Percentiles rank a stretch among this genome's conserved stretches.
Evolutionary conservation across 2,329 filamentous ascomycete genomes (phyloP).

Genomic region (Penicillium nordicum): DNA sequence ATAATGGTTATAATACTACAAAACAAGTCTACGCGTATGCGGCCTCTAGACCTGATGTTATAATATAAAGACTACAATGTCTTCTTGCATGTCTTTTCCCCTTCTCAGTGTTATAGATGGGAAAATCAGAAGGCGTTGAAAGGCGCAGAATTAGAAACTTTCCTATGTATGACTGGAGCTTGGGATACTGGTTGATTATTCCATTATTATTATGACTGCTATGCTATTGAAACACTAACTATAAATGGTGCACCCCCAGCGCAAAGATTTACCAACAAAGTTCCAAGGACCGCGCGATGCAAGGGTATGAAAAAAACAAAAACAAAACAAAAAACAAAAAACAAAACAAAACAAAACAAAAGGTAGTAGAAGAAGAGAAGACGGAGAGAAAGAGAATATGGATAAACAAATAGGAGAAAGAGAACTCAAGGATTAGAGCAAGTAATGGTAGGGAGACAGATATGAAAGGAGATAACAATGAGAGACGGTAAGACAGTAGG

Average conservation of each 20-base stretch:
- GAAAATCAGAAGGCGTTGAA: neutral
- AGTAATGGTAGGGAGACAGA: neutral
- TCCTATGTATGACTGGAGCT: neutral
- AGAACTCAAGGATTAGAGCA: neutral
- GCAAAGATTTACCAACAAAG: slow-evolving; percentile 1
- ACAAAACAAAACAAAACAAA: neutral
- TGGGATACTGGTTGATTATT: neutral
- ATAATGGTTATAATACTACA: neutral
- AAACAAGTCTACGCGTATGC: neutral
- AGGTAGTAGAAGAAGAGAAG: neutral
- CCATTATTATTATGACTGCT: slow-evolving; percentile 24
- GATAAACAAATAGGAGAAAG: neutral
- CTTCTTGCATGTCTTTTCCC: neutral
- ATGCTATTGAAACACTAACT: slow-evolving; percentile 16
- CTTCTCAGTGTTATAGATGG: neutral
- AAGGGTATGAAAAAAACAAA: slow-evolving; percentile 20
- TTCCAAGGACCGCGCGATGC: slow-evolving; percentile 19
- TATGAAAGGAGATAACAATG: neutral
- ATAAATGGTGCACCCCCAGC: slow-evolving; percentile 9
- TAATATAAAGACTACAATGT: neutral
- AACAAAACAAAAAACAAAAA: neutral
- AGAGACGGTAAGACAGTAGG: neutral
- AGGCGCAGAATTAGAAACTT: neutral
- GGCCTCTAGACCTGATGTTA: no score
- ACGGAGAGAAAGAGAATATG: neutral